Base-by-base conservation (phyloP, 2,329 filamentous ascomycete genomes). In the Fusarium mundagurra region DNA sequence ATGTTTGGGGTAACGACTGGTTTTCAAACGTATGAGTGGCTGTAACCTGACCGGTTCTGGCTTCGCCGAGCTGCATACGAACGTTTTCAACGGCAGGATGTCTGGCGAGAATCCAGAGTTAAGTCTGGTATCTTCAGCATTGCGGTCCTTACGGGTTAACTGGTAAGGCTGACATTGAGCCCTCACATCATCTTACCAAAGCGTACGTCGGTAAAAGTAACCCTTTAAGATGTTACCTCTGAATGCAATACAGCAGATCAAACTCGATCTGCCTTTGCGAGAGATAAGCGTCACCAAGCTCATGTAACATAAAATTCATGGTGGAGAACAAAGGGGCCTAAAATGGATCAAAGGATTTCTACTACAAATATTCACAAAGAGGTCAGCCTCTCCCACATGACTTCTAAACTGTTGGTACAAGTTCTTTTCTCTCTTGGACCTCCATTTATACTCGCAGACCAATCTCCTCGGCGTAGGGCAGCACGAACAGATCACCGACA, bases 381-480 rank as follows among this genome's bases (percentile, higher is more conserved):
- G 80, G 78, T 82, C 78, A 75, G 78, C 74, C 74, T 74, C 61
- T 74, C 79, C 80, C 76, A 79, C 80, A 75, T 78, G 77, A 76
- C 76, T 76, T 83, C 83, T 84, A 83, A 79, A 82, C 80, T 85
- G 81, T 85, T 85, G 82, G 77, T 85, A 85, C 84, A 85, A 80
- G 80, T 77, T 82, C 79, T 81, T 79, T 69, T 77, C 76, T 77
- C 77, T 72, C 73, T 76, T 76, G 72, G 73, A 77, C 70, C 72
- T 68, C 77, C 68, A 75, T 90, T 90, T 97, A 99, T 90, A 98
- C 94, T 84, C 92, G 94, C 82, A 99, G 90, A 79, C 96, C 97
- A 83, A 99, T 88, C 82, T 99, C 96, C 86, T 95, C 94, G 76
- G 95, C 96, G 82, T 92, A 99, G 66, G 96, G 96, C 82, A 99